Evolutionary conservation across 495 filamentous ascomycete species (phyloP).

Genomic region (Aspergillus olivimuriae): DNA sequence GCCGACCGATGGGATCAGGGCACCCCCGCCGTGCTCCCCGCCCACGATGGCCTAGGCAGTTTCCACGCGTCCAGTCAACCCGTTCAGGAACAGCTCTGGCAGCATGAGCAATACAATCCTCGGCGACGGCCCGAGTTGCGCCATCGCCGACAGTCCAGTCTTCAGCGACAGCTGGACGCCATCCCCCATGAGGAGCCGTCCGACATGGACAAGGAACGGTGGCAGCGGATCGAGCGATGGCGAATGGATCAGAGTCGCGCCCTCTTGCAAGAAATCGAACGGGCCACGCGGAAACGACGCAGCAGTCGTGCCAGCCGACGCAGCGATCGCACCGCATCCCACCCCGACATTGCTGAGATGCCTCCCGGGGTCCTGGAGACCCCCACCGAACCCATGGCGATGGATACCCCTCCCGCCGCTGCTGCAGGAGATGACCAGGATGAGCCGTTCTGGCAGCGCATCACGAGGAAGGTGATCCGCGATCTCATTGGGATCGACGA

Average conservation of each 20-base stretch:
- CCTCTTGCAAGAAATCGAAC: constrained; percentile 81
- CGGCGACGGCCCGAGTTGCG: constrained; percentile 37
- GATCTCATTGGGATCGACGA: constrained; percentile 93
- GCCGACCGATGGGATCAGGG: constrained; percentile 43
- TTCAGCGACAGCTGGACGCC: constrained; percentile 61
- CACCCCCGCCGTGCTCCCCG: constrained; percentile 63
- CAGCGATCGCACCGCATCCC: constrained; percentile 11
- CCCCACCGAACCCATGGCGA: neutral
- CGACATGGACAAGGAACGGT: constrained; percentile 56
- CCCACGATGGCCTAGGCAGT: constrained; percentile 85
- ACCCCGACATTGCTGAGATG: constrained; percentile 15
- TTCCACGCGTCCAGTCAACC: constrained; percentile 55
- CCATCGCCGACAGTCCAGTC: constrained; percentile 46
- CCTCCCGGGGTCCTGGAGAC: constrained; percentile 16
- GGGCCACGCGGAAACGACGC: constrained; percentile 63
- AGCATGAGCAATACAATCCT: constrained; percentile 77
- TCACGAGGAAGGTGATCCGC: constrained; percentile 79
- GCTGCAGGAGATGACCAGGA: constrained; percentile 20
- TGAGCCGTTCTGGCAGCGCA: constrained; percentile 70
- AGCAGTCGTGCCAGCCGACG: constrained; percentile 31
- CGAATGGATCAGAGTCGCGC: constrained; percentile 81
- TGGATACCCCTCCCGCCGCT: constrained; percentile 3
- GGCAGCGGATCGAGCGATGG: constrained; percentile 83
- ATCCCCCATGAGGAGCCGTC: constrained; percentile 54
- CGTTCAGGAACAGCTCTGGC: constrained; percentile 75